Percentiles rank a stretch among this genome's conserved stretches.
These are phyloP conservation scores for Podospora bellae-mahoneyi DNA, from an alignment of 495 filamentous ascomycete genomes.

Conservation along the genomic window DNA sequence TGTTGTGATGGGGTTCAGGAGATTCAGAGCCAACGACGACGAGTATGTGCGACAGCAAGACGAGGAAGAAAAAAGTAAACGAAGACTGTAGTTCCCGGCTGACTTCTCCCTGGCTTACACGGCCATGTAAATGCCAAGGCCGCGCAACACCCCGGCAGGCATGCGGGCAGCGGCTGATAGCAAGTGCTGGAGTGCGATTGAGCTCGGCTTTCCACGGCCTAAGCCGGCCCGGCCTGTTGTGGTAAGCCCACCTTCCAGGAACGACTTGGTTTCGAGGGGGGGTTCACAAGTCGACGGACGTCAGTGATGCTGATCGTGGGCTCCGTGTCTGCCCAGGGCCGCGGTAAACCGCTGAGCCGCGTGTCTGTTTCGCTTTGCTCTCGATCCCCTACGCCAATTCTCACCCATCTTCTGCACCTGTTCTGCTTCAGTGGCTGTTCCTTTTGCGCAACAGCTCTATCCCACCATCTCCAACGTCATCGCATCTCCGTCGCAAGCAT, in stretches of 20 bases:
- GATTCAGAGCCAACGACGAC: not conserved
- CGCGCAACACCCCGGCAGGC: slow-evolving; percentile 3
- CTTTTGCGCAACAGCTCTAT: not conserved
- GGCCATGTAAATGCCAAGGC: not conserved
- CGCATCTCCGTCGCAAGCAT: slow-evolving; percentile 8
- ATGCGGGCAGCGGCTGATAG: slow-evolving; percentile 10
- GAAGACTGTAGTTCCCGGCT: not conserved
- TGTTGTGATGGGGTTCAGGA: not conserved
- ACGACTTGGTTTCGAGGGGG: not conserved
- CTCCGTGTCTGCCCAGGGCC: not conserved
- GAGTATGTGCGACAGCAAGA: not conserved
- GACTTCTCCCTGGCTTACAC: slow-evolving; percentile 2
- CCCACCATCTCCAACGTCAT: not conserved
- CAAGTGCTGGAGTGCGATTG: not conserved
- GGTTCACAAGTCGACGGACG: not conserved
- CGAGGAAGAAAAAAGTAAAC: not conserved
- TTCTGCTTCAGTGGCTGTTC: not conserved
- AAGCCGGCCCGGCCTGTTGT: slow-evolving; percentile 26
- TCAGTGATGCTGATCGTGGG: slow-evolving; percentile 2
- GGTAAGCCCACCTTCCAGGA: slow-evolving; percentile 20
- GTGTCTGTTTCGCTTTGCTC: not conserved
- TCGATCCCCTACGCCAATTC: not conserved
- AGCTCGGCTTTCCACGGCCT: slow-evolving; percentile 36
- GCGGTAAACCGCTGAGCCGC: slow-evolving; percentile 6
- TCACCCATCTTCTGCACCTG: slow-evolving; percentile 4